Evolutionary conservation across 495 filamentous ascomycete genomes (phyloP).

Genomic region (Penicillium bovifimosum): DNA sequence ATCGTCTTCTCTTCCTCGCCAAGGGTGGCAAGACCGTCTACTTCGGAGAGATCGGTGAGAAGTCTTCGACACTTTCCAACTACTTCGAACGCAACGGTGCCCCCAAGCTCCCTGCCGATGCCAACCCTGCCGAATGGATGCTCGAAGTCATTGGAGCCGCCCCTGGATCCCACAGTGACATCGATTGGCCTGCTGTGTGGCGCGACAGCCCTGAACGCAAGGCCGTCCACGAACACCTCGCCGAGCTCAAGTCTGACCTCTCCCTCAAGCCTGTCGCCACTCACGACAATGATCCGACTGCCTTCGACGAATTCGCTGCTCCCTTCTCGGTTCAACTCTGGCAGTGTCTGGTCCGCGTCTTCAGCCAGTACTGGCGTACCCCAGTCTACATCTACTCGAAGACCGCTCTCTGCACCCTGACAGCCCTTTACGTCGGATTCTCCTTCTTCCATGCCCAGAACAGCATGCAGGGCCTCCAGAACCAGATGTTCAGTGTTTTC

Average conservation of each 20-base stretch:
- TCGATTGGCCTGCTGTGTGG: constrained; percentile 84
- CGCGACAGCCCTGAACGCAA: constrained; percentile 66
- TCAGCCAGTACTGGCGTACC: constrained; percentile 56
- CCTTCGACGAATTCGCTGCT: constrained; percentile 49
- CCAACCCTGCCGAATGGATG: constrained; percentile 97
- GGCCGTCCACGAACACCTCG: constrained; percentile 63
- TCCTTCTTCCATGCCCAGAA: constrained; percentile 77
- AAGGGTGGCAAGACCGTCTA: constrained; percentile 82
- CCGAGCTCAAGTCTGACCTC: constrained; percentile 57
- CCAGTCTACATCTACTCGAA: constrained; percentile 58
- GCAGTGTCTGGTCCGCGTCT: constrained; percentile 47
- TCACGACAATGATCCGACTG: constrained; percentile 23
- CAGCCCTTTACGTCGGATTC: constrained; percentile 80
- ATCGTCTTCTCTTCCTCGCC: constrained; percentile 78
- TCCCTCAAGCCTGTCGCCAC: constrained; percentile 39
- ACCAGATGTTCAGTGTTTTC: constrained; percentile 89
- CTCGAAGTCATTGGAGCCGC: constrained; percentile 89
- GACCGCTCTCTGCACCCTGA: constrained; percentile 45
- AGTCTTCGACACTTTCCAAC: constrained; percentile 62
- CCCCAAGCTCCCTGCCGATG: constrained; percentile 59
- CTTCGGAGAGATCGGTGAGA: constrained; percentile 82
- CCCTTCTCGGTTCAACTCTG: constrained; percentile 49
- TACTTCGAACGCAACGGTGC: constrained; percentile 85
- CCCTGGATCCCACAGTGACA: constrained; percentile 67
- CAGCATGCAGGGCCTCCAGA: constrained; percentile 76